Conservation (phyloP, 1,284 basidiomycete species). For the Dichomitus squalens region DNA sequence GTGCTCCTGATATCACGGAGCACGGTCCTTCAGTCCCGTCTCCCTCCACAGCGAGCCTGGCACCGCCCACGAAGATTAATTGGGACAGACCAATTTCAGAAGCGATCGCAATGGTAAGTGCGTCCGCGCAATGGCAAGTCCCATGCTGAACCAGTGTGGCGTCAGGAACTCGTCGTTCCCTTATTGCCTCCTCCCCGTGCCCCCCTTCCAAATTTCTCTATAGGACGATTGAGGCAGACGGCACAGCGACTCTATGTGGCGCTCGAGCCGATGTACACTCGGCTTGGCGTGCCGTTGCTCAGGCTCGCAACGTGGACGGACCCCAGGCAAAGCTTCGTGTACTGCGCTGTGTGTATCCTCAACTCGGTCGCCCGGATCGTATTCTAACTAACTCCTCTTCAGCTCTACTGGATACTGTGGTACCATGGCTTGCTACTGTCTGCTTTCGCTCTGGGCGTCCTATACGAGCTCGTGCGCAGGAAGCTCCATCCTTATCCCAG, state of each 20-base stretch:
- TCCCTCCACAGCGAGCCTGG: not conserved
- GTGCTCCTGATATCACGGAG: constrained; percentile 1
- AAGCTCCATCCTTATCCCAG: constrained; percentile 58
- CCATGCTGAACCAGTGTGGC: not conserved
- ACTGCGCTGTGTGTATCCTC: constrained; percentile 50
- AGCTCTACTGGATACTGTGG: constrained; percentile 71
- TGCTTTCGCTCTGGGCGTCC: constrained; percentile 47
- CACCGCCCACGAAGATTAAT: not conserved
- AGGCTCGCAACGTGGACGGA: constrained; percentile 60
- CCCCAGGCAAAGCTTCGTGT: constrained; percentile 43
- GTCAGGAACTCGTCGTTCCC: constrained; percentile 48
- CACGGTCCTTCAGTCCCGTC: not conserved
- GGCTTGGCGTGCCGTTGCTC: constrained; percentile 42
- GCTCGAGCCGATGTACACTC: constrained; percentile 50
- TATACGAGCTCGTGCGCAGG: constrained; percentile 51
- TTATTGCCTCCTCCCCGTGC: constrained; percentile 44
- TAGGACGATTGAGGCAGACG: constrained; percentile 55
- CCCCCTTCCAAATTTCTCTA: constrained; percentile 48
- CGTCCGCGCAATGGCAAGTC: no score
- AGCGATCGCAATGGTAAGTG: constrained; percentile 12
- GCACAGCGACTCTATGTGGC: constrained; percentile 58
- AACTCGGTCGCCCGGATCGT: not conserved
- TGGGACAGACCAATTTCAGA: constrained; percentile 11
- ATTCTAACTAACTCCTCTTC: constrained; percentile 8
- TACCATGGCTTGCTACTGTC: constrained; percentile 58